A percentile compares a stretch with the other conserved stretches of the same genome.
Conservation (phyloP, 192 early-diverging fungal genomes). For the Coemansia sp. region DNA sequence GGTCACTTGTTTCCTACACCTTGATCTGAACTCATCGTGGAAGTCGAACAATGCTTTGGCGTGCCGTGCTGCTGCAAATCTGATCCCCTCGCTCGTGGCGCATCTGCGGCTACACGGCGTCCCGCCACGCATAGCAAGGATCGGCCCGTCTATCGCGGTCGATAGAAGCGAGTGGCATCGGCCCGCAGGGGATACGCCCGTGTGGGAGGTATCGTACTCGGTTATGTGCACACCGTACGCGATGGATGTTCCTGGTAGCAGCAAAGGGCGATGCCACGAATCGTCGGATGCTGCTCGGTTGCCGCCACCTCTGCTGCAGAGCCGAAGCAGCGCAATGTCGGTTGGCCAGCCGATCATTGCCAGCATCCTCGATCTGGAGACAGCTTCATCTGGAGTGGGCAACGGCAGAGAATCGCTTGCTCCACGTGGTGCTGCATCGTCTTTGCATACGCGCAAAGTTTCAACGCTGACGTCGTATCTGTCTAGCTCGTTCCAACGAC, state of each 20-base stretch:
- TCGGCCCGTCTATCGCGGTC: slow-evolving; percentile 31
- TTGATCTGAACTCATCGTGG: slow-evolving; percentile 45
- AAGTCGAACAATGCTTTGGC: slow-evolving; percentile 35
- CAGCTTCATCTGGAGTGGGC: slow-evolving; percentile 5
- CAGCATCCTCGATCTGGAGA: slow-evolving; percentile 18
- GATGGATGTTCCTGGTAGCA: background rate
- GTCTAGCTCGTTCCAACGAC: slow-evolving; percentile 37
- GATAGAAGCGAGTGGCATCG: slow-evolving; percentile 41
- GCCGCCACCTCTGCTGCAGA: slow-evolving; percentile 1
- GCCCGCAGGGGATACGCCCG: background rate
- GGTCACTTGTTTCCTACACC: slow-evolving; percentile 51
- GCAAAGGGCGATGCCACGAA: background rate
- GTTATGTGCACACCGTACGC: slow-evolving; percentile 3
- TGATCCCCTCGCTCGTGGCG: slow-evolving; percentile 49
- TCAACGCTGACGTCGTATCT: slow-evolving; percentile 42
- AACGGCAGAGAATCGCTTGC: background rate
- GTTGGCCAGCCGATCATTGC: slow-evolving; percentile 21
- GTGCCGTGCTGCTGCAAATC: slow-evolving; percentile 35
- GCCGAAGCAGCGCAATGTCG: background rate
- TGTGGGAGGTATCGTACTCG: slow-evolving; percentile 24
- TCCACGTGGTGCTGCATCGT: background rate
- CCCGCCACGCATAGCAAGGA: slow-evolving; percentile 42
- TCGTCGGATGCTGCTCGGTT: background rate
- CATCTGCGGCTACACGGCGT: slow-evolving; percentile 41
- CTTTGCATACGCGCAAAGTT: slow-evolving; percentile 22